Base-by-base conservation (phyloP, 169 alveolate genomes). In the Toxoplasma gondii region DNA sequence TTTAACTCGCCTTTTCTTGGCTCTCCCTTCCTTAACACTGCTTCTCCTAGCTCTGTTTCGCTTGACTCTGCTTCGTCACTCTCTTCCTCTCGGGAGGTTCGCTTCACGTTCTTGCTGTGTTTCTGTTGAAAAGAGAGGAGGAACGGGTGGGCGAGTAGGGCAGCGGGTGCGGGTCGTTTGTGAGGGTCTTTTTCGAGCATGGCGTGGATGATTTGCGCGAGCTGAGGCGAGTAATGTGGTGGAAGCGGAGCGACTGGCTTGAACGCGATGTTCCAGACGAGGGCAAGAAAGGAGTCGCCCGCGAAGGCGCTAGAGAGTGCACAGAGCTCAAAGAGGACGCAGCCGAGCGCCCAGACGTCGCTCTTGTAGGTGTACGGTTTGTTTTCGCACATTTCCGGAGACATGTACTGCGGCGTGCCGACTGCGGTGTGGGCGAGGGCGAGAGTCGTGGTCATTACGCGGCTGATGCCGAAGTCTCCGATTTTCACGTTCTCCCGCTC, bases 371-470 rank as follows among this genome's bases (percentile, higher is more conserved):
- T 99, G 97, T 99, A 99, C 22, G 99, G 99, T 94, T 98, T 98
- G 83, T 80, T 74, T 31, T 96, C 96, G 39, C 99, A 98, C 94
- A 99, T 98, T 97, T 99, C 99, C 0, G 99, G 99, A 43, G 99
- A 98, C 97, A 99, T 96, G 97, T 99, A 99, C 97, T 99, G 99
- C 0, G 99, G 99, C 34, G 99, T 99, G 67, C 99, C 99, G 70
- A 99, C 99, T 93, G 98, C 96, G n/a, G 99, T 98, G 67, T 96
- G 96, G 43, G 99, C 99, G 96, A 49, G 74, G 27, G 80, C 88
- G 34, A 67, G 91, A 36, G 93, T 82, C 38, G 94, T 97, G 83
- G 97, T 98, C 84, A 98, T 95, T 38, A 98, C 98, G 93, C 98
- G 98, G n/a, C 99, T 98, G 78, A 98, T 98, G 34, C 99, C 99